These are phyloP conservation scores for Erodium moschatum DNA, from an alignment of 441 rosid species.

Conservation along the genomic window DNA sequence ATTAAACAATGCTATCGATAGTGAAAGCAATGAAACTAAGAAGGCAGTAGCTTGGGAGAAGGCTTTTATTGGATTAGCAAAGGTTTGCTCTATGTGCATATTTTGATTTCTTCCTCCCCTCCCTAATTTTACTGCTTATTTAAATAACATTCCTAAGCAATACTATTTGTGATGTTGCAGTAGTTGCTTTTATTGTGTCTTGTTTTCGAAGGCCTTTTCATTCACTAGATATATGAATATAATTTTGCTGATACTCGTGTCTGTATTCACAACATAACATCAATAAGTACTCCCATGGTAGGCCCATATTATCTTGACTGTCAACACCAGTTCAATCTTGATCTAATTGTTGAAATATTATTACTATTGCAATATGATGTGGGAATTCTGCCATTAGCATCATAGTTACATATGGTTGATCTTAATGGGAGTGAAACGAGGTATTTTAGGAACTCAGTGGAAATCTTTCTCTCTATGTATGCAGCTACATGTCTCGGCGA, in stretches of 20 bases:
- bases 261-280: neutral
- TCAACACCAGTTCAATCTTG: neutral
- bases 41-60: conserved; percentile 95
- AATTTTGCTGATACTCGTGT: neutral
- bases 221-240: neutral
- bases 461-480: neutral
- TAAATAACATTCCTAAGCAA: neutral
- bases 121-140: conserved; percentile 12
- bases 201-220: neutral
- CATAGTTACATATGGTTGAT: neutral
- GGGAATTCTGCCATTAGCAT: neutral
- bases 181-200: neutral
- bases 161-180: neutral
- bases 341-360: conserved; percentile 1
- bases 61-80: conserved; percentile 75
- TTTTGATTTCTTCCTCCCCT: conserved; percentile 11
- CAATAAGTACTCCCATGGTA: neutral
- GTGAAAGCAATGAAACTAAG: conserved; percentile 55
- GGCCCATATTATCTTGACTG: neutral
- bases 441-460: neutral
- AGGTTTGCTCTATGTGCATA: conserved; percentile 42
- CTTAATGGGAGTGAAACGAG: neutral
- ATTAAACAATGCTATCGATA: conserved; percentile 62
- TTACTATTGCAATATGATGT: neutral
- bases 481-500: neutral